These are phyloP conservation scores for Candida sp. DNA, from an alignment of 1,139 yeast genomes.

Conservation along the genomic window DNA sequence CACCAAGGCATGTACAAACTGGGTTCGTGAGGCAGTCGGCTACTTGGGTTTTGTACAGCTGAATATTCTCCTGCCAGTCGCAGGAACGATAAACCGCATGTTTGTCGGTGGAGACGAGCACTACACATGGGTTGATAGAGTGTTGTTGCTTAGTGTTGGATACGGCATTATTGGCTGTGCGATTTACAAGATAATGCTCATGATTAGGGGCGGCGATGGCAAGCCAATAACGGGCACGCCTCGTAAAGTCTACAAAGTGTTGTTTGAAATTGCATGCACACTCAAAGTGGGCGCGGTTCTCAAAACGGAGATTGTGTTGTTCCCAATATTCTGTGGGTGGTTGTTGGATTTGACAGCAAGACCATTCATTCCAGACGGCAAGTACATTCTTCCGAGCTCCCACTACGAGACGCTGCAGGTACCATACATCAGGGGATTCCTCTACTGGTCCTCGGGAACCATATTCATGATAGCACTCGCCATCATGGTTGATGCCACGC, in stretches of 20 bases:
- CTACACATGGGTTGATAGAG: constrained; percentile 37
- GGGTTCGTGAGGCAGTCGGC: neutral
- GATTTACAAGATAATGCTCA: constrained; percentile 39
- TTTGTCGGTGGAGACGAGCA: constrained; percentile 17
- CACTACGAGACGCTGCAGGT: constrained; percentile 22
- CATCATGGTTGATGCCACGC: constrained; percentile 81
- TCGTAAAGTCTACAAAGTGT: constrained; percentile 51
- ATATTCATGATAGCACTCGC: constrained; percentile 89
- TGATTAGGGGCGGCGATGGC: constrained; percentile 27
- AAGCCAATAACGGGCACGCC: constrained; percentile 53
- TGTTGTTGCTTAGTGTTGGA: constrained; percentile 36
- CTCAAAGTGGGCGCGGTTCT: constrained; percentile 78
- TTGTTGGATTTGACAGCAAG: constrained; percentile 73
- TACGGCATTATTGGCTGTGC: constrained; percentile 34
- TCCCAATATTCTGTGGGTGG: constrained; percentile 89
- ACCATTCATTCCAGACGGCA: constrained; percentile 33
- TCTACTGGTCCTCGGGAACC: constrained; percentile 83
- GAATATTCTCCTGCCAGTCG: constrained; percentile 21
- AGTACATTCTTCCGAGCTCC: constrained; percentile 29
- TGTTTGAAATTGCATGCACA: constrained; percentile 59
- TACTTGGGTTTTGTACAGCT: neutral
- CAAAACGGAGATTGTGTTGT: constrained; percentile 77
- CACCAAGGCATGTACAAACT: neutral
- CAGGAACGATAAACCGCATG: constrained; percentile 20
- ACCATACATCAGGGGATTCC: constrained; percentile 23